Percentiles rank a stretch among this genome's conserved stretches.
Conservation (phyloP, 257 asterid genomes). For the Mitragyna speciosa region DNA sequence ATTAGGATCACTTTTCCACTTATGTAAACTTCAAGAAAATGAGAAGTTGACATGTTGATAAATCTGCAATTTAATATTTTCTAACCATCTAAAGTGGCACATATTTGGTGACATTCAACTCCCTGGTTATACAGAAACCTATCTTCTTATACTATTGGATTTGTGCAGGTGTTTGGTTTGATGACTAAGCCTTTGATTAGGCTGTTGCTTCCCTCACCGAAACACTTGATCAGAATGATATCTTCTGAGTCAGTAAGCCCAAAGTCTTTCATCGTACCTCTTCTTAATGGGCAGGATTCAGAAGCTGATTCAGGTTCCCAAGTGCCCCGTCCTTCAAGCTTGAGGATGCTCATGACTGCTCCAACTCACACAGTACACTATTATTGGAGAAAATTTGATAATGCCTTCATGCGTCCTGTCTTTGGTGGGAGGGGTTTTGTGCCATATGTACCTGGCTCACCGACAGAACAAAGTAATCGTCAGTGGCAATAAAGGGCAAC, state of each 20-base stretch:
- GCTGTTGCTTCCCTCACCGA: constrained; percentile 56
- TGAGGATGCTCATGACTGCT: constrained; percentile 70
- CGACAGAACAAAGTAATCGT: constrained; percentile 53
- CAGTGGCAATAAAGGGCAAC: constrained; percentile 33
- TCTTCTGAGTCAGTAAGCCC: constrained; percentile 70
- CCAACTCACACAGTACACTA: constrained; percentile 82
- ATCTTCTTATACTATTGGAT: background rate
- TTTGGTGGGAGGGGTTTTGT: constrained; percentile 98
- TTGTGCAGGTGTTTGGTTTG: constrained; percentile 81
- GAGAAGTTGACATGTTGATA: background rate
- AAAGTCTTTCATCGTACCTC: constrained; percentile 64
- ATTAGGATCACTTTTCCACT: background rate
- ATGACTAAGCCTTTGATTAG: constrained; percentile 79
- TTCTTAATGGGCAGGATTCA: constrained; percentile 55
- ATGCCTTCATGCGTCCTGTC: constrained; percentile 92
- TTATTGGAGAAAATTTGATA: constrained; percentile 91
- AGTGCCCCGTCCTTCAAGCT: constrained; percentile 67
- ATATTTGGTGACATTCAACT: background rate
- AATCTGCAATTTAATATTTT: background rate
- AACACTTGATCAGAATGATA: constrained; percentile 46
- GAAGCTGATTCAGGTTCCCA: constrained; percentile 42
- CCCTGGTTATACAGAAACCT: background rate
- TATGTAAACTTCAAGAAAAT: background rate
- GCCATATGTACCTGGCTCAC: constrained; percentile 81
- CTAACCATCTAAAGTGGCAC: background rate